Evolutionary conservation across 1,139 yeast genomes (phyloP).

Genomic region (Ashbya aceris): DNA sequence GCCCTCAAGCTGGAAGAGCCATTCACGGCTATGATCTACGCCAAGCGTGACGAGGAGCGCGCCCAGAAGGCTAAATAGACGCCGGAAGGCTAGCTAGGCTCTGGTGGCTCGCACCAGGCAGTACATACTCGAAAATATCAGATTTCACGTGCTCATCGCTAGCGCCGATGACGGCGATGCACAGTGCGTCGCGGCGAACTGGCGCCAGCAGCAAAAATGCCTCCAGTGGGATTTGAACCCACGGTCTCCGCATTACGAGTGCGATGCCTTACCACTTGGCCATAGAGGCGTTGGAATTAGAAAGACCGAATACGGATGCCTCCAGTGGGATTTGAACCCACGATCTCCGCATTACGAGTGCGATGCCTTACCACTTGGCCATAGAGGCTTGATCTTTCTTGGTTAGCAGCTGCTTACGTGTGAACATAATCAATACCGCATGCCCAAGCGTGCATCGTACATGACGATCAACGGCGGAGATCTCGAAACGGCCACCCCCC

Average conservation of each 20-base stretch:
- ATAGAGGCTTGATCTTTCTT: conserved; percentile 33
- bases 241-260: conserved; percentile 58
- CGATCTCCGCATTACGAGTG: conserved; percentile 60
- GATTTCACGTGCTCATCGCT: not conserved
- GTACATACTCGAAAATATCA: no score
- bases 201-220: conserved; percentile 29
- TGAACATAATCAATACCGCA: no score
- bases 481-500: no score
- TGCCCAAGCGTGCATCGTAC: no score
- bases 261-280: conserved; percentile 62
- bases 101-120: no score
- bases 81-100: not conserved
- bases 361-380: conserved; percentile 61
- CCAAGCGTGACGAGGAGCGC: conserved; percentile 44
- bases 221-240: conserved; percentile 54
- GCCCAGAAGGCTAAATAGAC: conserved; percentile 19
- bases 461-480: no score
- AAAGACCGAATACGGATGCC: conserved; percentile 29
- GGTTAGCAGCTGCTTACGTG: no score
- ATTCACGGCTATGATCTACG: conserved; percentile 82
- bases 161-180: no score
- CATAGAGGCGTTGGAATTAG: conserved; percentile 35
- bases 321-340: conserved; percentile 53
- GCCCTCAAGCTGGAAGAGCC: conserved; percentile 93
- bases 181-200: not conserved